Evolutionary conservation across 2,329 filamentous ascomycete species (phyloP).

Genomic region (Zasmidium cellare): DNA sequence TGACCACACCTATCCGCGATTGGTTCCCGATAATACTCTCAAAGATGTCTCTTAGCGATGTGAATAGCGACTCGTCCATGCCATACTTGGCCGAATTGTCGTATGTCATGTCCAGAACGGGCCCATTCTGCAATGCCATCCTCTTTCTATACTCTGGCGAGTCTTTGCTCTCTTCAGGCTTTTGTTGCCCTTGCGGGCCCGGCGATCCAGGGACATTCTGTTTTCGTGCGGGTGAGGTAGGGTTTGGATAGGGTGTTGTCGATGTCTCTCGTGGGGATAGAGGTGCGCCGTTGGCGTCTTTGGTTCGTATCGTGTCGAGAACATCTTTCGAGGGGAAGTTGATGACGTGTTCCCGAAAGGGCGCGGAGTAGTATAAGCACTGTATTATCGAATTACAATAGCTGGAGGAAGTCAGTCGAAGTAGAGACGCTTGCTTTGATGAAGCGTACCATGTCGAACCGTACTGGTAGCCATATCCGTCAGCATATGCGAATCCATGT

Average conservation of each 20-base stretch:
- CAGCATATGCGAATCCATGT: slow-evolving; percentile 4
- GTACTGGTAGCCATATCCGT: slow-evolving; percentile 61
- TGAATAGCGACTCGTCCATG: slow-evolving; percentile 94
- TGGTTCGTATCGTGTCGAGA: slow-evolving; percentile 64
- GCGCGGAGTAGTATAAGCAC: slow-evolving; percentile 91
- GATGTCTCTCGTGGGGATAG: slow-evolving; percentile 37
- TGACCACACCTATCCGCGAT: slow-evolving; percentile 84
- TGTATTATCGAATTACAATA: slow-evolving; percentile 99
- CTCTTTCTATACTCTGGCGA: slow-evolving; percentile 98
- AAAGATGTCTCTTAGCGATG: slow-evolving; percentile 93
- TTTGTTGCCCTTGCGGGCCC: slow-evolving; percentile 55
- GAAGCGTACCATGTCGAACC: slow-evolving; percentile 85
- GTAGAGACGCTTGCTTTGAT: background rate
- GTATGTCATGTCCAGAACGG: slow-evolving; percentile 79
- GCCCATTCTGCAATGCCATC: slow-evolving; percentile 82
- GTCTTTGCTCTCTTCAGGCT: slow-evolving; percentile 90
- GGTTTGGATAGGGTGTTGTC: slow-evolving; percentile 38
- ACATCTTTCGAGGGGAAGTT: slow-evolving; percentile 78
- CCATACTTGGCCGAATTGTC: slow-evolving; percentile 79
- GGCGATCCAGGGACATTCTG: slow-evolving; percentile 56
- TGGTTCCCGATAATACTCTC: slow-evolving; percentile 80
- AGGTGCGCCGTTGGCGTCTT: slow-evolving; percentile 27
- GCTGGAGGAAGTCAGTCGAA: slow-evolving; percentile 49
- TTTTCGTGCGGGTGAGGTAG: slow-evolving; percentile 42
- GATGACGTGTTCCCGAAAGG: slow-evolving; percentile 91